Conservation (phyloP, 169 alveolate species). For the Perkinsus olseni region DNA sequence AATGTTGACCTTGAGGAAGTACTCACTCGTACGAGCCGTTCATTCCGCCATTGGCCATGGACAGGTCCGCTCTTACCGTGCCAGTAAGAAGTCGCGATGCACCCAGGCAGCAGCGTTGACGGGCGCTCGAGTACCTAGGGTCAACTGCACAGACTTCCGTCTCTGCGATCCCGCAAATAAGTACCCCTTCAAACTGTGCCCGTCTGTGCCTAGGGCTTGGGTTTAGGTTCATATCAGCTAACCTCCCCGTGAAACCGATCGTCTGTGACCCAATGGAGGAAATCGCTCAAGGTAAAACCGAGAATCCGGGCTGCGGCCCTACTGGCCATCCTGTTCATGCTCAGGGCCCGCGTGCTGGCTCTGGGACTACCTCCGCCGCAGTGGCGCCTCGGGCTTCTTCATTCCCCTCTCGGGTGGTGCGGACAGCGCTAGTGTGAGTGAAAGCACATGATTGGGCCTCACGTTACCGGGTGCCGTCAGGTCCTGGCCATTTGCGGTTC, state of each 20-base stretch:
- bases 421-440: conserved; percentile 41
- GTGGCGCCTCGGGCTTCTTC: conserved; percentile 60
- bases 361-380: conserved; percentile 54
- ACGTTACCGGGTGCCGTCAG: conserved; percentile 14
- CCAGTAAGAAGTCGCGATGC: background rate
- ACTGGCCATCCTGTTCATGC: conserved; percentile 19
- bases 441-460: background rate
- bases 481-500: conserved; percentile 7
- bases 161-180: background rate
- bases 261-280: conserved; percentile 33
- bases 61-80: conserved; percentile 5
- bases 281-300: conserved; percentile 22
- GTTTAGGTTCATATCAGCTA: background rate
- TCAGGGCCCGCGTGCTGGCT: conserved; percentile 32
- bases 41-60: background rate
- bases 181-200: background rate
- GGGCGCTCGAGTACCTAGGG: conserved; percentile 5
- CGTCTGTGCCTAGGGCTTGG: background rate
- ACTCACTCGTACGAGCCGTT: conserved; percentile 3
- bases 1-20: conserved; percentile 48
- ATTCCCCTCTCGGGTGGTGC: conserved; percentile 80
- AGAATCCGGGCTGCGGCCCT: background rate
- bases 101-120: background rate
- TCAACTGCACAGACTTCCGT: conserved; percentile 1
- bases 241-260: background rate